phyloP scores from a whole-genome alignment of 257 asterid species.

The Echites panduratus region DNA sequence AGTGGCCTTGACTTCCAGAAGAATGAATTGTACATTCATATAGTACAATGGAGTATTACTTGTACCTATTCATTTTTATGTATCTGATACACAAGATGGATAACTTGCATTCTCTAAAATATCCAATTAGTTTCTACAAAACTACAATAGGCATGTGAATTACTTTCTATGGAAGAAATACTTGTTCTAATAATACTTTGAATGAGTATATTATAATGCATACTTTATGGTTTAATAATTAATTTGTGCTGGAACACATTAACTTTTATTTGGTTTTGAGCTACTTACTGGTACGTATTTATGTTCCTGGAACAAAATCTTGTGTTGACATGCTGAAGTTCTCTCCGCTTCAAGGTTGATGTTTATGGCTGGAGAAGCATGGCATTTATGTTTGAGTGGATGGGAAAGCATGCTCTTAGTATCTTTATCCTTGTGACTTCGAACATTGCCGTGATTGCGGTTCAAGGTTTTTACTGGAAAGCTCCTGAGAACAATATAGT shows the following conservation, averaged over 20 bases:
- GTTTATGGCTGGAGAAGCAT: conserved; percentile 61
- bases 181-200: neutral
- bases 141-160: neutral
- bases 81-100: neutral
- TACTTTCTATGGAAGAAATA: neutral
- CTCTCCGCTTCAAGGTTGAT: conserved; percentile 47
- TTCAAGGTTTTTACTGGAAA: conserved; percentile 71
- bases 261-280: neutral
- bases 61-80: neutral
- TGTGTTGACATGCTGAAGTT: neutral
- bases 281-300: neutral
- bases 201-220: neutral
- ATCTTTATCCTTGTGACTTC: conserved; percentile 67
- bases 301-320: neutral
- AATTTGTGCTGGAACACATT: too few relatives aligned
- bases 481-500: conserved; percentile 66
- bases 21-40: neutral
- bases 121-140: neutral
- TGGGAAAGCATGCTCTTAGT: conserved; percentile 71
- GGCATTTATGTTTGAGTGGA: conserved; percentile 52
- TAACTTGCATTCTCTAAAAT: neutral
- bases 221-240: neutral
- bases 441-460: conserved; percentile 48
- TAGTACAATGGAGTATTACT: neutral
- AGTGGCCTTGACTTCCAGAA: neutral